Evolutionary conservation across 139 green algal genomes (phyloP).

Genomic region (Asterochloris sp.): DNA sequence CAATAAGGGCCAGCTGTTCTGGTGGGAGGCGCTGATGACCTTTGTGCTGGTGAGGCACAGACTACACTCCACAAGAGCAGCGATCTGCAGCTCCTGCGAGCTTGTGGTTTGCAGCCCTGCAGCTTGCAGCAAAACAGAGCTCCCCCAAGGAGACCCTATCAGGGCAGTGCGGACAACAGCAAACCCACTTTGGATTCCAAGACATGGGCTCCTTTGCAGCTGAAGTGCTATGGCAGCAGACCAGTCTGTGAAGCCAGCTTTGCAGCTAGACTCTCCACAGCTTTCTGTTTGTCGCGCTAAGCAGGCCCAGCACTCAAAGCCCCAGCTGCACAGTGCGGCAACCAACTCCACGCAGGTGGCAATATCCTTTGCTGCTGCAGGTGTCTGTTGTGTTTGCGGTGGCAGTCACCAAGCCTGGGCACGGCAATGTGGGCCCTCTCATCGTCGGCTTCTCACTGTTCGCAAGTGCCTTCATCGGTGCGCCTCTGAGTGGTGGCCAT

Average conservation of each 20-base stretch:
- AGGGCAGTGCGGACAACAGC: no score
- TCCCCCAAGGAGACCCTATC: no score
- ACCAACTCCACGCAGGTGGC: constrained; percentile 28
- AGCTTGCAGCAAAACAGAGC: no score
- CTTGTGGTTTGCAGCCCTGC: no score
- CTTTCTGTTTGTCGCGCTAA: constrained; percentile 1
- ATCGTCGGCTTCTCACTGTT: constrained; percentile 71
- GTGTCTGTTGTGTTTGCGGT: constrained; percentile 28
- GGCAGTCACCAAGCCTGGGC: constrained; percentile 59
- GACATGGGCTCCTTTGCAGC: no score
- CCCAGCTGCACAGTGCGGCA: background rate
- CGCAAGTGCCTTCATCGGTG: constrained; percentile 66
- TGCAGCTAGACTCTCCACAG: constrained; percentile 32
- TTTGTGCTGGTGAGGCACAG: constrained; percentile 33
- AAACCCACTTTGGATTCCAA: no score
- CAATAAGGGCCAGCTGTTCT: constrained; percentile 49
- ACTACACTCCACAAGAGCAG: no score
- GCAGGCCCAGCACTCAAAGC: background rate
- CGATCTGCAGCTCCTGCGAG: no score
- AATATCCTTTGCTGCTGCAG: background rate
- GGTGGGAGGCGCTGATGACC: constrained; percentile 61
- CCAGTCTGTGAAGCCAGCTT: constrained; percentile 22
- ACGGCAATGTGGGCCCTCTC: constrained; percentile 53
- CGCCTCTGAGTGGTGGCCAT: background rate
- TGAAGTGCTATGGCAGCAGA: no score